Evolutionary conservation across 768 basidiomycete genomes (phyloP).

Genomic region (Boletus rex-veris): DNA sequence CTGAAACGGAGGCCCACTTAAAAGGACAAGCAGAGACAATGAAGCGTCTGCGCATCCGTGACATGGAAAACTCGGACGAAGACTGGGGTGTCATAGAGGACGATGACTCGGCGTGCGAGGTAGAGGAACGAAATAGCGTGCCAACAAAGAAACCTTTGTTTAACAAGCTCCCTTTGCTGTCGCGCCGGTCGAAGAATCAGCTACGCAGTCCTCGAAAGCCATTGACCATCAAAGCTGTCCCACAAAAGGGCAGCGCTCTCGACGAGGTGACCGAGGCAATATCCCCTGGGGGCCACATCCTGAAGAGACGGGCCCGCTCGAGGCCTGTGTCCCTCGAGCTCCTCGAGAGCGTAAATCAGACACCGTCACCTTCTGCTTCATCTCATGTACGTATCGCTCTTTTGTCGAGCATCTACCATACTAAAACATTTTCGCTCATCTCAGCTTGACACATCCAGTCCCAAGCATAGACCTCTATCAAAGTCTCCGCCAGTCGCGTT

Average conservation of each 20-base stretch:
- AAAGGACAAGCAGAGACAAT: slow-evolving; percentile 61
- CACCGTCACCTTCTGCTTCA: slow-evolving; percentile 40
- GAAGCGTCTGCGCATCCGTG: slow-evolving; percentile 58
- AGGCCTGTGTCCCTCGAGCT: slow-evolving; percentile 69
- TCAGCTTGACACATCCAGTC: slow-evolving; percentile 18
- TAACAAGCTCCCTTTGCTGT: slow-evolving; percentile 17
- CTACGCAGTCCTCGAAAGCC: slow-evolving; percentile 30
- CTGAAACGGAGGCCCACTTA: slow-evolving; percentile 37
- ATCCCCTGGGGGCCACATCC: slow-evolving; percentile 74
- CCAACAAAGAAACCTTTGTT: slow-evolving; percentile 35
- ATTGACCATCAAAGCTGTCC: slow-evolving; percentile 19
- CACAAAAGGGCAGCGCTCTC: slow-evolving; percentile 40
- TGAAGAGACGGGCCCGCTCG: slow-evolving; percentile 70
- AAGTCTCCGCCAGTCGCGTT: slow-evolving; percentile 28
- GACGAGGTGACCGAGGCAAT: slow-evolving; percentile 66
- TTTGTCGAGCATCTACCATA: neutral
- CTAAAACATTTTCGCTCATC: neutral
- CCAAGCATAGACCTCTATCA: slow-evolving; percentile 5
- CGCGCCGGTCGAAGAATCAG: slow-evolving; percentile 28
- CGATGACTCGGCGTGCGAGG: slow-evolving; percentile 53
- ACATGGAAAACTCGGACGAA: slow-evolving; percentile 46
- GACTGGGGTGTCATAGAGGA: slow-evolving; percentile 40
- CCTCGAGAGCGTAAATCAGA: slow-evolving; percentile 46
- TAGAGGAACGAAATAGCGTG: slow-evolving; percentile 38
- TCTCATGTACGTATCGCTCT: slow-evolving; percentile 17